Percentiles rank a stretch among this genome's conserved stretches.
Evolutionary conservation across 1,284 basidiomycete species (phyloP).

Genomic region (Thelephora terrestris): DNA sequence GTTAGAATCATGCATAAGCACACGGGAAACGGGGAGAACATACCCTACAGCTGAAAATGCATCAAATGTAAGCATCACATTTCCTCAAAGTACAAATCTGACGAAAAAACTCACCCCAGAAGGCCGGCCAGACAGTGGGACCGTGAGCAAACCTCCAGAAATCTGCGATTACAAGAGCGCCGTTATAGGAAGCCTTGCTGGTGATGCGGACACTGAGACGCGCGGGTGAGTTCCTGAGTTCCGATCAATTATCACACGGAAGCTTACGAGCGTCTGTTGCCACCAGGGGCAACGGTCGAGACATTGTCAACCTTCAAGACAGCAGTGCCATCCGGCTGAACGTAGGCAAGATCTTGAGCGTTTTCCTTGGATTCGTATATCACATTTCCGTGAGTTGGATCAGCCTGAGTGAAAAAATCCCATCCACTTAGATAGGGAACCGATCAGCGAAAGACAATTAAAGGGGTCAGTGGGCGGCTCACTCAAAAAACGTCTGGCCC

Average conservation of each 20-base stretch:
- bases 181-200: constrained; percentile 52
- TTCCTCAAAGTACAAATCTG: background rate
- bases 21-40: background rate
- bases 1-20: constrained; percentile 9
- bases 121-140: constrained; percentile 78
- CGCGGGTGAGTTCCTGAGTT: background rate
- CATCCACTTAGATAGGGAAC: constrained; percentile 34
- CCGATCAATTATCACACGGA: background rate
- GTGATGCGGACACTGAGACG: constrained; percentile 55
- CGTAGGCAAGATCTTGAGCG: constrained; percentile 42
- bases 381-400: constrained; percentile 61
- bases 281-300: constrained; percentile 37
- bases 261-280: constrained; percentile 55
- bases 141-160: constrained; percentile 69
- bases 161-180: constrained; percentile 75
- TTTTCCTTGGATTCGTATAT: constrained; percentile 37
- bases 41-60: too few species aligned
- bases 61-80: too few species aligned
- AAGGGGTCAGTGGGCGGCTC: constrained; percentile 3
- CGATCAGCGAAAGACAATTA: background rate
- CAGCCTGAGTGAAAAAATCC: constrained; percentile 48
- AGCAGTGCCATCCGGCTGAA: constrained; percentile 41
- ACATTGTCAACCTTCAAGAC: constrained; percentile 56
- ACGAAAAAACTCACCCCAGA: constrained; percentile 26
- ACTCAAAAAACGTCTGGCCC: constrained; percentile 29